Conservation (phyloP, 257 asterid species). For the Fraxinus cuspidata region DNA sequence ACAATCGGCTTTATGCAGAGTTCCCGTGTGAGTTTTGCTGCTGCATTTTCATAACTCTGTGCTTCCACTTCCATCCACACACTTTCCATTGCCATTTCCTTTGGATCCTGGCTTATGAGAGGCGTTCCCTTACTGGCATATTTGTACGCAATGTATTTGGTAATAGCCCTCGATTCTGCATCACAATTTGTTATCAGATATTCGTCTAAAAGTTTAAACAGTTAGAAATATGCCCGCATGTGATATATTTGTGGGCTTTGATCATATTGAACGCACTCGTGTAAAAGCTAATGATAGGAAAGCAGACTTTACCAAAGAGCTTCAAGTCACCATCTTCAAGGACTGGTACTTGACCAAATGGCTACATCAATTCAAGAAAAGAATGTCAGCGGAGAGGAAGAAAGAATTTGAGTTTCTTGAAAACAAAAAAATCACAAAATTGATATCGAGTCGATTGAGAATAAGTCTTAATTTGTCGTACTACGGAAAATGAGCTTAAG, state of each 20-base stretch:
- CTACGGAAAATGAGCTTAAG: background rate
- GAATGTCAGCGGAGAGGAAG: background rate
- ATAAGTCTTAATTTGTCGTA: no score
- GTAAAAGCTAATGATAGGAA: background rate
- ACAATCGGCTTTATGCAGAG: slow-evolving; percentile 33
- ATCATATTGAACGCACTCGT: background rate
- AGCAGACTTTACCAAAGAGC: slow-evolving; percentile 39
- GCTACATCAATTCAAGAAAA: slow-evolving; percentile 28
- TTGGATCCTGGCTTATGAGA: slow-evolving; percentile 38
- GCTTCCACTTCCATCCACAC: slow-evolving; percentile 58
- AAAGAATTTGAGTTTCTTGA: background rate
- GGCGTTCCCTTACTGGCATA: slow-evolving; percentile 47
- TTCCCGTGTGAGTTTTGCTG: slow-evolving; percentile 38
- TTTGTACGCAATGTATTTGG: slow-evolving; percentile 33
- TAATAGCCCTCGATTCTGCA: slow-evolving; percentile 66
- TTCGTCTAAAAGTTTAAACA: no score
- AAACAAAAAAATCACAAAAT: no score
- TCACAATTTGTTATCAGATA: background rate
- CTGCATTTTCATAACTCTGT: slow-evolving; percentile 35
- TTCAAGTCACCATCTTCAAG: slow-evolving; percentile 51
- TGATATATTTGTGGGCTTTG: background rate
- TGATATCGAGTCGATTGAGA: background rate
- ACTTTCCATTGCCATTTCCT: slow-evolving; percentile 31
- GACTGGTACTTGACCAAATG: slow-evolving; percentile 53
- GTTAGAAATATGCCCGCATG: background rate